Conservation (phyloP, 2,329 filamentous ascomycete species). For the Calonectria ilicicola region DNA sequence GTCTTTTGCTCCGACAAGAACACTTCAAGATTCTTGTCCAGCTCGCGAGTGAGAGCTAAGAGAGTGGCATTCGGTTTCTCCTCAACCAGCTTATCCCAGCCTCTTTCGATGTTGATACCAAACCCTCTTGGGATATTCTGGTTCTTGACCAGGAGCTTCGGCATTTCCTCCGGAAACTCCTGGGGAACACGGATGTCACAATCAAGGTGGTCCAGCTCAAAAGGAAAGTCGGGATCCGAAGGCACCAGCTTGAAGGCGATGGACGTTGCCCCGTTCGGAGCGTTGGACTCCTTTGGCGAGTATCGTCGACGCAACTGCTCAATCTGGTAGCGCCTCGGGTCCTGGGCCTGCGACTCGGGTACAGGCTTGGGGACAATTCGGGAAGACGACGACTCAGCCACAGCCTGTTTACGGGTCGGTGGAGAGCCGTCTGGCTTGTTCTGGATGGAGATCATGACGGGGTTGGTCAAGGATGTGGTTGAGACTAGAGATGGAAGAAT, state of each 20-base stretch:
- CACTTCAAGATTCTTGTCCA: conserved; percentile 79
- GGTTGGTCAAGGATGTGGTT: conserved; percentile 5
- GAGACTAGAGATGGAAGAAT: conserved; percentile 21
- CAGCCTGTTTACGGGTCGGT: conserved; percentile 57
- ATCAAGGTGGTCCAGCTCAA: conserved; percentile 76
- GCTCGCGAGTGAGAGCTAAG: conserved; percentile 73
- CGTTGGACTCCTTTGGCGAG: conserved; percentile 58
- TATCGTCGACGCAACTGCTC: conserved; percentile 79
- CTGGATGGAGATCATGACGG: conserved; percentile 54
- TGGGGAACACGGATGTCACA: conserved; percentile 76
- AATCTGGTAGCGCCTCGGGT: conserved; percentile 81
- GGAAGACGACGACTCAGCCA: conserved; percentile 55
- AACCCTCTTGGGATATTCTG: conserved; percentile 78
- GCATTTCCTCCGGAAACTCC: conserved; percentile 69
- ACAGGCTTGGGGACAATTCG: conserved; percentile 74
- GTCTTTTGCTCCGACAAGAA: conserved; percentile 78
- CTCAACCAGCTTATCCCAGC: conserved; percentile 74
- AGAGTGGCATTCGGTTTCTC: conserved; percentile 69
- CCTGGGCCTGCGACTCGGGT: conserved; percentile 71
- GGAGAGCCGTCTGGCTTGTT: conserved; percentile 44
- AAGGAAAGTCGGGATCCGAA: conserved; percentile 87
- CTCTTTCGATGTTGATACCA: conserved; percentile 80
- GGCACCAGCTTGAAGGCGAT: conserved; percentile 75
- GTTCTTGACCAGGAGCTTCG: conserved; percentile 74
- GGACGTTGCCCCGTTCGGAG: conserved; percentile 63